Evolutionary conservation across 345 rosid species (phyloP).

Genomic region (Bruguiera sexangula): DNA sequence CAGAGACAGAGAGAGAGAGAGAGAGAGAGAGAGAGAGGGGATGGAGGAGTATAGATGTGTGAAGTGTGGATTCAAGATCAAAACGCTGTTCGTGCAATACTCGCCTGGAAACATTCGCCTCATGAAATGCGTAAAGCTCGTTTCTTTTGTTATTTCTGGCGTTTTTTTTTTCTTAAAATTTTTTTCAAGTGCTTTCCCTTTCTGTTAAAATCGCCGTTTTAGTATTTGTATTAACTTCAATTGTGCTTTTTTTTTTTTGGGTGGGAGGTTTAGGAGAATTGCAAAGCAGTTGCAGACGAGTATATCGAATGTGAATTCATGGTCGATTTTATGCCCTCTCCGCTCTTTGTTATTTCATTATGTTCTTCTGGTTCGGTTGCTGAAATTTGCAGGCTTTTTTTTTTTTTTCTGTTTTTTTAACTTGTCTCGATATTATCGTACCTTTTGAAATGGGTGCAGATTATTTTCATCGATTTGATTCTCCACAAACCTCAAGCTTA

Average conservation of each 20-base stretch:
- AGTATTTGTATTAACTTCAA: not conserved
- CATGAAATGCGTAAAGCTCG: slow-evolving; percentile 62
- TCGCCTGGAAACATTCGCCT: slow-evolving; percentile 73
- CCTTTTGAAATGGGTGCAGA: slow-evolving; percentile 34
- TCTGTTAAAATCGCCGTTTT: not conserved
- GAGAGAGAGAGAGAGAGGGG: not conserved
- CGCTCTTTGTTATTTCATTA: not conserved
- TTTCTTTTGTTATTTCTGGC: slow-evolving; percentile 17
- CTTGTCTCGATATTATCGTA: not conserved
- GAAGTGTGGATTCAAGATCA: slow-evolving; percentile 54
- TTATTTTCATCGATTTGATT: slow-evolving; percentile 77
- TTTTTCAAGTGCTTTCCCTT: not conserved
- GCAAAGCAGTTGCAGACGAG: slow-evolving; percentile 69
- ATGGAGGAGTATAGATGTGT: slow-evolving; percentile 52
- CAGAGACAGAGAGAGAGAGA: not conserved
- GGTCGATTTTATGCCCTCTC: slow-evolving; percentile 35
- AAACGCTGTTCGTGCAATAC: slow-evolving; percentile 59
- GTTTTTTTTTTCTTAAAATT: not conserved
- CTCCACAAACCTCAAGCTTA: slow-evolving; percentile 77
- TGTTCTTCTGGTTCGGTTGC: not conserved
- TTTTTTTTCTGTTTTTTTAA: not conserved
- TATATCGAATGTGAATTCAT: slow-evolving; percentile 78
- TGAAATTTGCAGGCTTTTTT: no score
- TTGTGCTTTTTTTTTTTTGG: not conserved
- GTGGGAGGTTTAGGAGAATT: slow-evolving; percentile 42